Conservation (phyloP, 441 rosid genomes). For the Euphorbia celastroides region DNA sequence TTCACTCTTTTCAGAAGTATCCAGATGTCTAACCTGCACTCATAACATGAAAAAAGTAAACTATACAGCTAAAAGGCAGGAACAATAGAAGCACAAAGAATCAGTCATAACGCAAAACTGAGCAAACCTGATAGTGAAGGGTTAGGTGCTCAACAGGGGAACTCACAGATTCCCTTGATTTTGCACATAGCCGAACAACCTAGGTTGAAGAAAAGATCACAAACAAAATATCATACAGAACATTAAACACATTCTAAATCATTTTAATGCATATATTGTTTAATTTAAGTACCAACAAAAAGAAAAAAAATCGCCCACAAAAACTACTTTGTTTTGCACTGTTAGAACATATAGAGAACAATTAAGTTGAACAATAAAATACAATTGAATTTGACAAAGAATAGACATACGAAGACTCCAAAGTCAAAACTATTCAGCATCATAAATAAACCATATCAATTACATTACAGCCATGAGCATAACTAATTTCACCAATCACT, state of each 20-base stretch:
- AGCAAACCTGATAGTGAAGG: slow-evolving; percentile 94
- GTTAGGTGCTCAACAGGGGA: slow-evolving; percentile 99
- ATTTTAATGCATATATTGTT: background rate
- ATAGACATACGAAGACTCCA: background rate
- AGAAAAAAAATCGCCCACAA: background rate
- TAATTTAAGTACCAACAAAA: background rate
- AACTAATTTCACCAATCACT: background rate
- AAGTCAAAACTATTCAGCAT: background rate
- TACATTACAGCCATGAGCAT: background rate
- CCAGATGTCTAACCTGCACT: slow-evolving; percentile 92
- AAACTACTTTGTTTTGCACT: background rate
- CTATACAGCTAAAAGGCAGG: slow-evolving; percentile 3
- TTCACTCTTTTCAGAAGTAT: slow-evolving; percentile 98
- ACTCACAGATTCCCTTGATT: slow-evolving; percentile 98
- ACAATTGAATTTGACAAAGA: background rate
- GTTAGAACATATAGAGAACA: background rate
- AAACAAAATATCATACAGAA: slow-evolving; percentile 11
- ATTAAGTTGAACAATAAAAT: background rate
- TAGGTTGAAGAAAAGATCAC: slow-evolving; percentile 19
- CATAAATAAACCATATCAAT: background rate
- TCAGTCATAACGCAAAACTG: slow-evolving; percentile 10
- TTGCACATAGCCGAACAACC: slow-evolving; percentile 99
- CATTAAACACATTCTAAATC: background rate
- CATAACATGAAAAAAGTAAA: slow-evolving; percentile 20
- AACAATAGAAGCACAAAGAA: background rate